Base-by-base conservation (phyloP, 108 stramenopile species). In the Cyclotella atomus region DNA sequence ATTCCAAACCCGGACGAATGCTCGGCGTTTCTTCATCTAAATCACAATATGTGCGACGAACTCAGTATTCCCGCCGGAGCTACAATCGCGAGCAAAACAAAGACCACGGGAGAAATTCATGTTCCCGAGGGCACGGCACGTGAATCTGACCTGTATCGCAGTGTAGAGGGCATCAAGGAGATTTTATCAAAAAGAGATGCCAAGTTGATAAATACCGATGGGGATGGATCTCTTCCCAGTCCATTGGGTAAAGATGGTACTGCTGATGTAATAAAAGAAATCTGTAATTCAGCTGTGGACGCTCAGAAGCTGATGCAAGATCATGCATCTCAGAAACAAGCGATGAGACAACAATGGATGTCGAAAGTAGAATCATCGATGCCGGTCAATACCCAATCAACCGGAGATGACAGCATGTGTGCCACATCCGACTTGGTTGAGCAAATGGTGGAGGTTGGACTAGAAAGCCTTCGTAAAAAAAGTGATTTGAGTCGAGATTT, bases 71-170 rank as follows among this genome's bases (percentile, higher is more conserved):
- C 34, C 7, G 17, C 65, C 0, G 47, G 20, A 17, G 45, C 32
- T 19, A 47, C 19, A 30, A 50, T 5, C 19, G 50, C 0, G 46
- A 29, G 49, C 28, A 46, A 33, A 35, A 16, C 33, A 36, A 46
- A 15, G 12, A 33, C 15, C 20, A 43, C 23, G 0, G 59, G 10
- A 41, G 45, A 28, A 61, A 6, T 27, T 15, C 52, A 16, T 50
- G 41, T 47, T 10, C 53, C 77, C 2, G 65, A 50, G n/a, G 77
- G 65, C 0, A 72, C 71, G 32, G 78, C 78, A 34, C 70, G 70
- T 19, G 71, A 79, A 79, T 79, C 65, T 2, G 71, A 79, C 59
- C 78, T 79, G 0, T 79, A 79, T 55, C 32, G 44, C 29, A 64
- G 65, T 2, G 59, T 79, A 6, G 66, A 60, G 34, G 14, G 25